Evolutionary conservation across 345 rosid genomes (phyloP).

Genomic region (Pseudoturritis turrita): DNA sequence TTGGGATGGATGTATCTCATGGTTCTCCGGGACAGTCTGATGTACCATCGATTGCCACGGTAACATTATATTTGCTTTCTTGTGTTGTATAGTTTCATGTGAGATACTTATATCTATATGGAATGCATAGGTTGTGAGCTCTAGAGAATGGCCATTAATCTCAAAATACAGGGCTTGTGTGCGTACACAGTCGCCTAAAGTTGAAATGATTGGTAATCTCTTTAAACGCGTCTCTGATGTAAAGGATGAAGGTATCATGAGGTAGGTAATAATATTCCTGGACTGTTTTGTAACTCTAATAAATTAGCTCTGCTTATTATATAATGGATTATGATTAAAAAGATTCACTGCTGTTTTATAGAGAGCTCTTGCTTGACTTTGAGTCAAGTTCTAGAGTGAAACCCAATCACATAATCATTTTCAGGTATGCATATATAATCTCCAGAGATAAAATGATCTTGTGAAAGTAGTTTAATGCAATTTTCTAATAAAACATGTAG

Average conservation of each 20-base stretch:
- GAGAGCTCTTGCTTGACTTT: constrained; percentile 68
- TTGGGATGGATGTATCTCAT: constrained; percentile 93
- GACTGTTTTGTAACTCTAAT: too few species aligned
- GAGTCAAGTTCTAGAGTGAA: constrained; percentile 55
- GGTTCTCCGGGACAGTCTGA: constrained; percentile 85
- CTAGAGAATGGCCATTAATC: constrained; percentile 75
- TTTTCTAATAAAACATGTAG: constrained; percentile 25
- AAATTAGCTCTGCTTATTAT: too few species aligned
- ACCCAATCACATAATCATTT: constrained; percentile 74
- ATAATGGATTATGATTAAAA: too few species aligned
- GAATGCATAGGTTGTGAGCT: constrained; percentile 55
- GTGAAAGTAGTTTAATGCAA: neutral
- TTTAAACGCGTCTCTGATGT: constrained; percentile 50
- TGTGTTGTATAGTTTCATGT: neutral
- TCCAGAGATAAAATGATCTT: neutral
- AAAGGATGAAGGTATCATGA: constrained; percentile 54
- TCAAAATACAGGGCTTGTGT: constrained; percentile 79
- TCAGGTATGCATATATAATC: constrained; percentile 43
- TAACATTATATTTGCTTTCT: constrained; percentile 14
- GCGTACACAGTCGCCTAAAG: constrained; percentile 68
- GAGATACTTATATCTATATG: too few species aligned
- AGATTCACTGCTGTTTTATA: constrained; percentile 1
- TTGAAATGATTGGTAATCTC: constrained; percentile 76
- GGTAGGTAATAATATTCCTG: neutral
- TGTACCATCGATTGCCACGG: constrained; percentile 80